phyloP scores from a whole-genome alignment of 805 yeast species.

The Barnettozyma wickerhamii region DNA sequence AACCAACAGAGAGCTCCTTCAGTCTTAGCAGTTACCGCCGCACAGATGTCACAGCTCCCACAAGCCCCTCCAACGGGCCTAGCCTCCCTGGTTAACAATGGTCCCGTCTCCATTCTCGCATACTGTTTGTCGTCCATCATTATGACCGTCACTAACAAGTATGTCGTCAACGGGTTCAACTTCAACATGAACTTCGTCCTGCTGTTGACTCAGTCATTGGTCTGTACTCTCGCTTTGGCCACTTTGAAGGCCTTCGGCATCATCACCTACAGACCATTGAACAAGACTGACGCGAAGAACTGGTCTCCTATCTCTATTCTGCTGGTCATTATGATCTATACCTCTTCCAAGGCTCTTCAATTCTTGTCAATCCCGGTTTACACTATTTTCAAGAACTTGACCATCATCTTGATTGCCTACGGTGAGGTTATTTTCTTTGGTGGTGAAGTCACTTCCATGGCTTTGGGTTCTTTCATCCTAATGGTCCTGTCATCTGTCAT shows the following conservation, averaged over 20 bases:
- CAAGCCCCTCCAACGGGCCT: constrained; percentile 20
- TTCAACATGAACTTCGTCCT: constrained; percentile 83
- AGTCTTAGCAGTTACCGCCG: too few species aligned
- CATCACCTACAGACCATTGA: constrained; percentile 83
- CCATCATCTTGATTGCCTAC: constrained; percentile 94
- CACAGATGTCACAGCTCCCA: constrained; percentile 17
- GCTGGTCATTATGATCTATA: constrained; percentile 91
- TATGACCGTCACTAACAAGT: constrained; percentile 97
- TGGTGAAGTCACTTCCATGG: constrained; percentile 85
- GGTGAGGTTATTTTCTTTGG: constrained; percentile 99
- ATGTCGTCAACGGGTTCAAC: constrained; percentile 70
- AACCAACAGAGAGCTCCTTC: background rate
- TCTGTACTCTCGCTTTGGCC: constrained; percentile 72
- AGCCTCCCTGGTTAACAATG: constrained; percentile 38
- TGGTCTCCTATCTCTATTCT: constrained; percentile 93
- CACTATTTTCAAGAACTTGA: constrained; percentile 96
- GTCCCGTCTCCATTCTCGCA: constrained; percentile 63
- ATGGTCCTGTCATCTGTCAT: constrained; percentile 96
- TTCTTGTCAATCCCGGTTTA: constrained; percentile 90
- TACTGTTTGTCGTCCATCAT: constrained; percentile 93
- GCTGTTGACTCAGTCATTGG: constrained; percentile 82
- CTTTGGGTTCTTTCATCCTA: constrained; percentile 78
- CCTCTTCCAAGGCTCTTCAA: constrained; percentile 92
- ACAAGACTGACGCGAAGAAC: constrained; percentile 83
- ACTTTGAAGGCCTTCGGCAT: constrained; percentile 69